Conservation (phyloP, 1,139 yeast species). For the Kluyveromyces marxianus region DNA sequence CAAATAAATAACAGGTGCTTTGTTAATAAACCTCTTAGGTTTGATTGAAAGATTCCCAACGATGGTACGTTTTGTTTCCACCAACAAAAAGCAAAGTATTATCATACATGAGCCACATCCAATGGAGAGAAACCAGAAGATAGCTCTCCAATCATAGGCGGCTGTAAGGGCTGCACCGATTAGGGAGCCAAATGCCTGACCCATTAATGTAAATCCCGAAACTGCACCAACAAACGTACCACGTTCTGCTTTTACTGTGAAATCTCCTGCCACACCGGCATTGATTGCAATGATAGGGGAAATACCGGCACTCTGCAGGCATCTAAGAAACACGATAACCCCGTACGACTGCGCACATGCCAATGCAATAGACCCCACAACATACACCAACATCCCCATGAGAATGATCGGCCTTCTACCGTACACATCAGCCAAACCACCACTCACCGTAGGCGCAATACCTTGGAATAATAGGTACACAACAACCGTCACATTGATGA, state of each 20-base stretch:
- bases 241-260: conserved; percentile 51
- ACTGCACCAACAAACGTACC: conserved; percentile 60
- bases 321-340: conserved; percentile 48
- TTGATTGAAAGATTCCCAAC: conserved; percentile 59
- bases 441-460: conserved; percentile 50
- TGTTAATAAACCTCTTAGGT: conserved; percentile 38
- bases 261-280: conserved; percentile 64
- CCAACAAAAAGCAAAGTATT: conserved; percentile 36
- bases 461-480: conserved; percentile 69
- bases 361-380: conserved; percentile 52
- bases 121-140: conserved; percentile 67
- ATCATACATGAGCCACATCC: conserved; percentile 42
- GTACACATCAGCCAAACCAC: conserved; percentile 47
- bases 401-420: conserved; percentile 67
- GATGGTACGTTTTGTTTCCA: conserved; percentile 63
- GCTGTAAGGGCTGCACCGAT: conserved; percentile 63
- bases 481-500: conserved; percentile 61
- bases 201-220: conserved; percentile 56
- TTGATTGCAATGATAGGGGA: conserved; percentile 64
- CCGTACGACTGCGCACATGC: conserved; percentile 50
- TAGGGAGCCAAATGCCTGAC: conserved; percentile 72
- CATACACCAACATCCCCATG: conserved; percentile 44
- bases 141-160: conserved; percentile 64
- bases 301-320: conserved; percentile 62
- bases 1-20: conserved; percentile 39